A percentile compares a stretch with the other conserved stretches of the same genome.
phyloP scores from a whole-genome alignment of 139 green algal genomes.

The Chlorella sorokiniana region DNA sequence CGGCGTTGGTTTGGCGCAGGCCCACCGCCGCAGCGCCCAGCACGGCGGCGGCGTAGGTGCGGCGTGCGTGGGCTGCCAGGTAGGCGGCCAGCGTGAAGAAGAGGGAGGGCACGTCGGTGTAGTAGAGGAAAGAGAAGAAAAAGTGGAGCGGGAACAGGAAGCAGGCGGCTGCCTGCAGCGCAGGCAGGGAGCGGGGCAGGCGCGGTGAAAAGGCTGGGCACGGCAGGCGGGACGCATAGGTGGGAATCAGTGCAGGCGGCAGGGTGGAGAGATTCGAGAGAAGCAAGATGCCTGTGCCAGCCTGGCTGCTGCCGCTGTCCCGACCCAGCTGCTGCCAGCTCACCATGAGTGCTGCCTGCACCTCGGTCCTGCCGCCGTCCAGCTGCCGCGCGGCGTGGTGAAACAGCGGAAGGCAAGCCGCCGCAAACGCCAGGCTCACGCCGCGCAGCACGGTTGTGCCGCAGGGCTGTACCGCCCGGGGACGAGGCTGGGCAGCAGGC shows the following conservation, averaged over 20 bases:
- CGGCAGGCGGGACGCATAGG: neutral
- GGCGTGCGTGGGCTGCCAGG: constrained; percentile 30
- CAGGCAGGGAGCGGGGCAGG: neutral
- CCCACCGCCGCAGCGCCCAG: constrained; percentile 60
- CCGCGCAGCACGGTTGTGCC: constrained; percentile 58
- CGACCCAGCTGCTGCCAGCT: no score
- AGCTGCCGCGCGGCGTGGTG: neutral
- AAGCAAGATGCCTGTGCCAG: no score
- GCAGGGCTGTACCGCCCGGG: constrained; percentile 37
- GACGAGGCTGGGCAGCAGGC: neutral
- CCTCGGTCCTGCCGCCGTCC: neutral
- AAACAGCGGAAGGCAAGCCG: constrained; percentile 52
- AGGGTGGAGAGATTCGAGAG: no score
- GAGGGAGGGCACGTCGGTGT: constrained; percentile 87
- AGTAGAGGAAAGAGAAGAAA: constrained; percentile 92
- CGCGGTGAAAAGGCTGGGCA: neutral
- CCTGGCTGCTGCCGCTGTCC: no score
- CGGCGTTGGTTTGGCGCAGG: constrained; percentile 91
- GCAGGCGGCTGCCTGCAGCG: constrained; percentile 44
- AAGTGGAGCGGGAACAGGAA: constrained; percentile 80
- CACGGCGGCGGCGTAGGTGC: constrained; percentile 29
- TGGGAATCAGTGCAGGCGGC: no score
- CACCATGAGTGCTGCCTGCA: constrained; percentile 39
- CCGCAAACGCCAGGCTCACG: constrained; percentile 64
- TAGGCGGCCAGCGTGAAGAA: constrained; percentile 66